A percentile compares a stretch with the other conserved stretches of the same genome.
Evolutionary conservation across 2,329 filamentous ascomycete genomes (phyloP).

Genomic region (Xylariaceae sp.): DNA sequence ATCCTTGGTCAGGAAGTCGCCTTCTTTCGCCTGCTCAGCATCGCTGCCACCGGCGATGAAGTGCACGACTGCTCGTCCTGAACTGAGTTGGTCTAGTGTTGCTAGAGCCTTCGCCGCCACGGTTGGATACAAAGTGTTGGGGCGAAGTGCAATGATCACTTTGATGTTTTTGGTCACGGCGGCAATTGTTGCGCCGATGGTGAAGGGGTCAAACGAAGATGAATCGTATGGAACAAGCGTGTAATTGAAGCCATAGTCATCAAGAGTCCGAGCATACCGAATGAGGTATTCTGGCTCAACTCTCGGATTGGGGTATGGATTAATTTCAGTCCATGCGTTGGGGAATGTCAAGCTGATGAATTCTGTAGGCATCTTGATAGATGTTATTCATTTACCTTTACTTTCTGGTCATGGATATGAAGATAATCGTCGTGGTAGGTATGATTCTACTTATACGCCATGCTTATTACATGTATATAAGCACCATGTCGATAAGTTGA

Average conservation of each 20-base stretch:
- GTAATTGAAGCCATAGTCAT: constrained; percentile 65
- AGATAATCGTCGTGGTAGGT: constrained; percentile 10
- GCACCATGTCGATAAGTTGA: constrained; percentile 8
- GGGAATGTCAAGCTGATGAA: constrained; percentile 63
- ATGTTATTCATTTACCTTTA: constrained; percentile 5
- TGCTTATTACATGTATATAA: constrained; percentile 1
- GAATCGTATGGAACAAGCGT: constrained; percentile 63
- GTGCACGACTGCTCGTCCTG: constrained; percentile 61
- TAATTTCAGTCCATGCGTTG: constrained; percentile 59
- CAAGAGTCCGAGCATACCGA: constrained; percentile 59
- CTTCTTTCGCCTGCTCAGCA: constrained; percentile 61
- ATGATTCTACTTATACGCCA: constrained; percentile 1
- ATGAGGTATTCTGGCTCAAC: constrained; percentile 59
- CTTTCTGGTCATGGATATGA: not conserved
- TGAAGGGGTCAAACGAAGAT: constrained; percentile 58
- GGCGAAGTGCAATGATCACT: constrained; percentile 63
- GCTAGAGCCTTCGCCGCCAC: constrained; percentile 64
- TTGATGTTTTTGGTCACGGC: constrained; percentile 61
- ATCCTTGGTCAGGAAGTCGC: constrained; percentile 61
- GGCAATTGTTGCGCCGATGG: constrained; percentile 60
- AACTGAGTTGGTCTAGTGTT: constrained; percentile 62
- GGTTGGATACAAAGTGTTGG: constrained; percentile 64
- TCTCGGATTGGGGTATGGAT: constrained; percentile 52
- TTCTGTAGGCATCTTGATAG: constrained; percentile 49
- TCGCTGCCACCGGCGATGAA: constrained; percentile 66